Evolutionary conservation across 352 stramenopile genomes (phyloP), one percentile per base, ranked within the genome.

Genomic region (Phytopythium montanum): DNA sequence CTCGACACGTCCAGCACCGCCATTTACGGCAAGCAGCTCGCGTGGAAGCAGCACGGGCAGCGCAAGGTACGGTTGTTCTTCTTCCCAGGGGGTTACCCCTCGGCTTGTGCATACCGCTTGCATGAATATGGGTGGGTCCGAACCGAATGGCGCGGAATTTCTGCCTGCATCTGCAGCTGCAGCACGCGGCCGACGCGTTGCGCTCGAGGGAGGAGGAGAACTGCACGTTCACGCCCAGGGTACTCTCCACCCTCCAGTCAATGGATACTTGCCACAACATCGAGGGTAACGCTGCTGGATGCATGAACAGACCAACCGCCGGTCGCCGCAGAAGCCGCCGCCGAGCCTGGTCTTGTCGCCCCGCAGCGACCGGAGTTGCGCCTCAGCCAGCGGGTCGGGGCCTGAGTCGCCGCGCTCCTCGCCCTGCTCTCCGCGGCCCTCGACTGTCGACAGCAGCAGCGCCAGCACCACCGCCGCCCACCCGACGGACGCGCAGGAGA

Each of bases 191-290:
- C 44, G 77, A 76, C 48, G 69, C 72, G 54, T 69, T 85, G 26
- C 64, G 71, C 5, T 66, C 60, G 18, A 61, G 69, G 26, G 66
- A 85, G 29, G 66, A 75, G 21, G 59, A 75, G 18, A 64, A 84
- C 41, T 91, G 79, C 71, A 85, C 81, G 13, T 91, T 91, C 41
- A 55, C 70, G 0, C 81, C 81, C 1, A 85, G 86, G 62, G 76
- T 90, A 26, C 10, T 23, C 49, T 6, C 7, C 34, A 18, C 18
- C 34, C 10, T 41, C 7, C 34, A 12, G 8, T 41, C 7, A 34
- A 9, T 34, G 31, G 31, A 34, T 34, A 5, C n/a, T n/a, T n/a
- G n/a, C 34, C 34, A 41, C 34, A 19, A 41, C 5, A 6, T 41
- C 34, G 34, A 18, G 38, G n/a, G 16, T 44, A 44, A 44, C 38